Conservation (phyloP, 257 asterid species). For the Scutellaria baicalensis region DNA sequence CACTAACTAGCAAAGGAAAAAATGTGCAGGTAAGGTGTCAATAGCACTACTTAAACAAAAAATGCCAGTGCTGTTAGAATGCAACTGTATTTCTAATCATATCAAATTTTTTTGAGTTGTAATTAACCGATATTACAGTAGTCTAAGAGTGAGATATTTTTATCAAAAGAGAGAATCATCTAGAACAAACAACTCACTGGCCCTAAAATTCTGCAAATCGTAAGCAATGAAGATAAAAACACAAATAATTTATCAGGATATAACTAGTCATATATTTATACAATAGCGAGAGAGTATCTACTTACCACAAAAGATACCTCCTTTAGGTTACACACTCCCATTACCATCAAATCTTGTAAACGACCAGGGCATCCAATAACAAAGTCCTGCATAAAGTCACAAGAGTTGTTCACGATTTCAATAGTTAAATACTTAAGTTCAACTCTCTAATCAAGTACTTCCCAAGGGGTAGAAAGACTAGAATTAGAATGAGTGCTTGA, state of each 20-base stretch:
- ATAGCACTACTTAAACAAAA: neutral
- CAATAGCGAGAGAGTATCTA: neutral
- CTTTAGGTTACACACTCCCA: conserved; percentile 65
- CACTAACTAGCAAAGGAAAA: neutral
- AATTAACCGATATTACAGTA: neutral
- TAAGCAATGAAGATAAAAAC: neutral
- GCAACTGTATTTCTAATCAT: neutral
- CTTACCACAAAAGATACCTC: conserved; percentile 95
- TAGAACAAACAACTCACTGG: neutral
- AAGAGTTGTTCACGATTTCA: no score
- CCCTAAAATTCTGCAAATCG: neutral
- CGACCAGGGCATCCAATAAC: conserved; percentile 99
- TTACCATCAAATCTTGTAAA: conserved; percentile 81
- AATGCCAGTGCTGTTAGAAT: neutral
- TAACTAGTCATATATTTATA: neutral
- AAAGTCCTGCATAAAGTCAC: conserved; percentile 53
- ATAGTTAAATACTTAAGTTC: no score
- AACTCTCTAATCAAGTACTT: no score
- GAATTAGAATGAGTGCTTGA: conserved; percentile 43
- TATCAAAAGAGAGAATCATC: neutral
- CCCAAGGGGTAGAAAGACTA: no score
- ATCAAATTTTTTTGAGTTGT: neutral
- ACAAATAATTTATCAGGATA: neutral
- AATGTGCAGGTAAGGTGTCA: neutral
- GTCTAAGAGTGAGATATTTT: neutral